These are phyloP conservation scores for Candida quercuum DNA, from an alignment of 805 yeast genomes.

Conservation along the genomic window DNA sequence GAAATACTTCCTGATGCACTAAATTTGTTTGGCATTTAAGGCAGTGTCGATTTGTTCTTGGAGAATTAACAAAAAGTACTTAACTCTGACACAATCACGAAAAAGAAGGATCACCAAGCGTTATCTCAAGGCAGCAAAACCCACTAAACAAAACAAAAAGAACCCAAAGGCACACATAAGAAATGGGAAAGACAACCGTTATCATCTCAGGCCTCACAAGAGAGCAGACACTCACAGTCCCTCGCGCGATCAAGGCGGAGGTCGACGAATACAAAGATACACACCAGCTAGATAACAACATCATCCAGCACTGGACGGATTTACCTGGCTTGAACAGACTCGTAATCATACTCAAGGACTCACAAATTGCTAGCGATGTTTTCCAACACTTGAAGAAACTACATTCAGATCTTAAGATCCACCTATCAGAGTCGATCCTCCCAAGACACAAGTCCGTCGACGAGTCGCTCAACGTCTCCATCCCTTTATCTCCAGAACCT, in stretches of 20 bases:
- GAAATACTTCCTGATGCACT: too few species aligned
- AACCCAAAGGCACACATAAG: background rate
- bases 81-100: background rate
- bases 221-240: conserved; percentile 15
- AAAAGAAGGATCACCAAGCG: too few species aligned
- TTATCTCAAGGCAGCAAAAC: too few species aligned
- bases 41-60: background rate
- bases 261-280: conserved; percentile 7
- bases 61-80: background rate
- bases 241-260: conserved; percentile 12
- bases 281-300: background rate
- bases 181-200: conserved; percentile 11
- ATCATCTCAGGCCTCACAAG: conserved; percentile 19
- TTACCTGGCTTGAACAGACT: conserved; percentile 37
- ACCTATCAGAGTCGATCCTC: conserved; percentile 29
- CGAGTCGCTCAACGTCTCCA: conserved; percentile 15
- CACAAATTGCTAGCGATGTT: conserved; percentile 20
- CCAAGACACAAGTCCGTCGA: conserved; percentile 25
- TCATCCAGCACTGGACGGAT: conserved; percentile 31
- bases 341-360: conserved; percentile 30
- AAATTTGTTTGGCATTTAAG: too few species aligned
- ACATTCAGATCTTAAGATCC: conserved; percentile 23
- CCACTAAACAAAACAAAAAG: background rate
- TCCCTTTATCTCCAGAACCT: conserved; percentile 16
- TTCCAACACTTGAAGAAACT: conserved; percentile 14